These are phyloP conservation scores for Talinum fruticosum DNA, from an alignment of 148 eudicot species.

Conservation along the genomic window DNA sequence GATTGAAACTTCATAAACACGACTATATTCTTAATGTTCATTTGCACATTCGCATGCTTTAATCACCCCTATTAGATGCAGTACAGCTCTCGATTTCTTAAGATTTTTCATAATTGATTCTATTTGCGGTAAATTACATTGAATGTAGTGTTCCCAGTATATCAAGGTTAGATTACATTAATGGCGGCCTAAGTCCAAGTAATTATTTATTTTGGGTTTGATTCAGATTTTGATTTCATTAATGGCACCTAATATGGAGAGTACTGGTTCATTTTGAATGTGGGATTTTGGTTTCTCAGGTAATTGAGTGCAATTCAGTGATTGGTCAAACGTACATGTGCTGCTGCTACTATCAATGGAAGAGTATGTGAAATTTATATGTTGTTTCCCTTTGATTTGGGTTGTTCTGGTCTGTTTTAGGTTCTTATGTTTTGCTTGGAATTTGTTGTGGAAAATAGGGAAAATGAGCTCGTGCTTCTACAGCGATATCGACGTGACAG, in stretches of 20 bases:
- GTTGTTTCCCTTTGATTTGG: neutral
- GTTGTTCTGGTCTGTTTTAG: neutral
- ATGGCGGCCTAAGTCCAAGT: neutral
- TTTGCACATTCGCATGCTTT: neutral
- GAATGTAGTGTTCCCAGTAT: neutral
- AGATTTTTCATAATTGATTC: neutral
- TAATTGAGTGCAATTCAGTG: neutral
- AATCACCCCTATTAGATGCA: neutral
- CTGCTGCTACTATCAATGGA: slow-evolving; percentile 22
- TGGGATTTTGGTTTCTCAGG: neutral
- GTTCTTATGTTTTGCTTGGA: slow-evolving; percentile 1
- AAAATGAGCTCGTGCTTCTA: slow-evolving; percentile 61
- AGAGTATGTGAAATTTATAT: slow-evolving; percentile 23
- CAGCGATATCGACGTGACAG: slow-evolving; percentile 91
- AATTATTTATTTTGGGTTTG: neutral
- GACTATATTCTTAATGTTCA: neutral
- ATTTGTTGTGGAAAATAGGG: slow-evolving; percentile 39
- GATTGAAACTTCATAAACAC: neutral
- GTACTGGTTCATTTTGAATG: neutral
- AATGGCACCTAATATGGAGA: neutral
- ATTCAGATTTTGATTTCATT: neutral
- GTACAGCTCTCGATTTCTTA: neutral
- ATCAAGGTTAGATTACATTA: neutral
- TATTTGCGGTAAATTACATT: neutral
- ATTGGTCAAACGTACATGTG: slow-evolving; percentile 13